Conservation (phyloP, 2,329 filamentous ascomycete genomes). For the Aspergillus oerlinghausenensis region DNA sequence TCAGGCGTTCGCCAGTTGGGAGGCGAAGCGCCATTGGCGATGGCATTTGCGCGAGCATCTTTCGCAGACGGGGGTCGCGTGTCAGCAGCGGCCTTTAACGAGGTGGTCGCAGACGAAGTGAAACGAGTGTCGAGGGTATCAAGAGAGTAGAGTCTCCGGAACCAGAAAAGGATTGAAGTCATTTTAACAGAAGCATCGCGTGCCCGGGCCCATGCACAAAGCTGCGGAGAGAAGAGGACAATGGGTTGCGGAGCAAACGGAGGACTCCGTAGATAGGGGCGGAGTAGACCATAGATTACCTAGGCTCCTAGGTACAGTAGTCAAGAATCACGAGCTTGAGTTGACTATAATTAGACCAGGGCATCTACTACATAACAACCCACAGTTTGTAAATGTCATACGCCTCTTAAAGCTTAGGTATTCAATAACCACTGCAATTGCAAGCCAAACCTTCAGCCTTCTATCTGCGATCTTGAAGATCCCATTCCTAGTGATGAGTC, state of each 20-base stretch:
- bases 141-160: conserved; percentile 57
- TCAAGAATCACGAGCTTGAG: not conserved
- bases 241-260: conserved; percentile 1
- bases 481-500: not conserved
- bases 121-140: conserved; percentile 70
- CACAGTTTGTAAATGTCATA: not conserved
- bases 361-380: not conserved
- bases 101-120: conserved; percentile 63
- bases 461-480: not conserved
- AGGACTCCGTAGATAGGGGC: conserved; percentile 7
- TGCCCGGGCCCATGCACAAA: conserved; percentile 9
- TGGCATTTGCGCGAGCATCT: conserved; percentile 35
- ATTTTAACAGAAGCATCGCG: conserved; percentile 37
- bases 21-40: conserved; percentile 48
- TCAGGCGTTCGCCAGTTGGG: conserved; percentile 83
- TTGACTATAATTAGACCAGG: not conserved
- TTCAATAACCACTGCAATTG: not conserved
- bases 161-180: conserved; percentile 43
- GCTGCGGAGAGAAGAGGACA: conserved; percentile 3
- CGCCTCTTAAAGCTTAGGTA: not conserved
- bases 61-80: conserved; percentile 38
- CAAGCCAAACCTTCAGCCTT: not conserved
- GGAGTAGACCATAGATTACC: conserved; percentile 1
- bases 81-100: conserved; percentile 58
- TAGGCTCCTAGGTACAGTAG: not conserved